Evolutionary conservation across 2,329 filamentous ascomycete species (phyloP), one percentile per base, ranked within the genome.

Genomic region (Alternaria infectoria): DNA sequence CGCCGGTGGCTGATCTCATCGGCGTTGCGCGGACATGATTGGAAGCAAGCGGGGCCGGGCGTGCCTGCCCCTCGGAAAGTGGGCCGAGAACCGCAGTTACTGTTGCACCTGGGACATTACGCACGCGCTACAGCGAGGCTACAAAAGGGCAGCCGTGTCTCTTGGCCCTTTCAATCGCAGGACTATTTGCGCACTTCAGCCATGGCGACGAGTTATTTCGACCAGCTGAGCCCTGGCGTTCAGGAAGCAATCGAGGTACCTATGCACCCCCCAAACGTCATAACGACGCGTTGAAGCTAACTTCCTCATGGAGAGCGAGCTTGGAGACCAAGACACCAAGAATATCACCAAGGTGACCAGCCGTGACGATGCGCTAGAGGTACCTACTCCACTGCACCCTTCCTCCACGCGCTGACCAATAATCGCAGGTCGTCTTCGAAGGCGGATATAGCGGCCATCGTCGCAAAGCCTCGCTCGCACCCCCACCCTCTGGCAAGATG

Each of bases 381-480:
- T 83, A 68, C 40, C 50, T 57, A 13, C 13, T 15, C 30, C 40
- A 17, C 47, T 26, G 5, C 36, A 43, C 10, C 25, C 25, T 15
- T 25, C 40, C n/a, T 25, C 47, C 30, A 28, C 19, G 13, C 36
- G 32, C 15, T 49, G 21, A 26, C 65, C 67, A 61, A 69, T 59
- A 21, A 9, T 44, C 17, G 15, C 70, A 89, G 85, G 87, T 90
- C 50, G 81, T 87, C 54, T 87, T 89, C 73, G 84, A 85, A 70
- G 80, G 81, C 49, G 83, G 85, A 46, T 59, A 62, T 59, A 81
- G 75, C 62, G 80, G 77, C 51, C 85, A 86, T 65, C 85, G 88
- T 59, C 86, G 88, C 69, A 88, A 87, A 79, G 88, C 88, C 19
- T 90, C 88, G 4, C 80, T 90, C 19, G 85, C 85, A 32, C 77